Base-by-base conservation (phyloP, 2,329 filamentous ascomycete species). In the Fusarium avenaceum region DNA sequence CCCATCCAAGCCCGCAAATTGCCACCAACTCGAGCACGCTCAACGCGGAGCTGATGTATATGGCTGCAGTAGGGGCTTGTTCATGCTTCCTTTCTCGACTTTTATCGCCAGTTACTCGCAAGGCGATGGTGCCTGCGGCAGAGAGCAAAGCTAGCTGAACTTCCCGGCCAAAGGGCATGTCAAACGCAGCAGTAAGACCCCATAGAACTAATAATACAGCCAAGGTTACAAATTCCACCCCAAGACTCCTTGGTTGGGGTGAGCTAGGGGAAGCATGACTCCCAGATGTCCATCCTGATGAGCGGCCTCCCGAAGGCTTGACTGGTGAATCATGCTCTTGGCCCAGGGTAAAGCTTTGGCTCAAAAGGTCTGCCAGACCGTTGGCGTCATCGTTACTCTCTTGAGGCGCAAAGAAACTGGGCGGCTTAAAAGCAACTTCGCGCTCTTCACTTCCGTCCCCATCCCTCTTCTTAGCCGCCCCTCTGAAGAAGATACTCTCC, bases 391-490 rank as follows among this genome's bases (percentile, higher is more conserved):
- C 82, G 43, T 78, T 78, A 8, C 78, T 73, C 20, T 70, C 55
- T 14, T 78, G 71, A 2, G 82, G 80, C 6, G 87, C 87, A 76
- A 89, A 90, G 77, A 89, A 86, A n/a, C 78, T 85, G 3, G 87
- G 88, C 46, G 87, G 86, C 59, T 87, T 84, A 53, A 90, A 89
- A 32, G 84, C 78, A 35, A 81, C 81, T 4, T 61, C 62, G 1
- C 28, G 54, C 17, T 68, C 76, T 2, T 65, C 64, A 10, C 65
- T 53, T 1, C 52, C 54, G 6, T 28, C 22, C 4, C 45, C 62
- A 49, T 33, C 51, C 58, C 35, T 61, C 6, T 45, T 57, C 44
- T 53, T 71, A 22, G 67, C 62, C n/a, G 67, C 64, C n/a, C 73
- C 67, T 50, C 73, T 75, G 74, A 89, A 89, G 74, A 87, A 86